Evolutionary conservation across 2,329 filamentous ascomycete genomes (phyloP), one percentile per base, ranked within the genome.

Genomic region (Acrodontium crateriforme): DNA sequence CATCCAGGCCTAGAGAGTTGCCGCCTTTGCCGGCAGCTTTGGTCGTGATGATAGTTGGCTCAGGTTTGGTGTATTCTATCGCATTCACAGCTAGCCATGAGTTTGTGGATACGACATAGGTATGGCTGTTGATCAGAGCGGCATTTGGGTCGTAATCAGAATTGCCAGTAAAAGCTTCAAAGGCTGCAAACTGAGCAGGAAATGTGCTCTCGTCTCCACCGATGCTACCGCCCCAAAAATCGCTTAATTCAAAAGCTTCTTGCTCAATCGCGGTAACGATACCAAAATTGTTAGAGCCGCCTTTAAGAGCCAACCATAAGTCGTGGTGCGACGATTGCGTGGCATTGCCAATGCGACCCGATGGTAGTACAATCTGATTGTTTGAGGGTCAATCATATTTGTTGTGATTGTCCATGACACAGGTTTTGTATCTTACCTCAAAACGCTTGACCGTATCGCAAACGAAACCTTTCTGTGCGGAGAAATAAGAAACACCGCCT

Each of bases 291-390:
- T 11, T 18, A n/a, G 13, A 12, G 16, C 27, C 13, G 27, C 27
- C 10, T 12, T 18, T 4, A 22, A 28, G 4, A 15, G 15, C 27
- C 9, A 6, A 3, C 7, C 16, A 22, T 50, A 8, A 63, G 16
- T 42, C 38, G 0, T 45, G 17, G 21, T 71, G 56, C 34, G 64
- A 52, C 0, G 43, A 41, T 4, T 50, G 44, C 1, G 60, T 65
- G 1, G 51, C 51, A 2, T 41, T 53, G 11, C 58, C 46, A 12
- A 58, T 37, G 5, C 34, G 33, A 0, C 58, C 59, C 22, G 53
- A 45, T 1, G 58, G 55, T 6, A 60, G 43, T 2, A 60, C 55
- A 0, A 62, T 40, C 20, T 22, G 10, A 12, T n/a, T 22, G 13
- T 8, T 22, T 12, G 8, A 22, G 20, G 6, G 41, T 27, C n/a